phyloP scores from a whole-genome alignment of 73 alveolate species.

The Loxodes magnus region DNA sequence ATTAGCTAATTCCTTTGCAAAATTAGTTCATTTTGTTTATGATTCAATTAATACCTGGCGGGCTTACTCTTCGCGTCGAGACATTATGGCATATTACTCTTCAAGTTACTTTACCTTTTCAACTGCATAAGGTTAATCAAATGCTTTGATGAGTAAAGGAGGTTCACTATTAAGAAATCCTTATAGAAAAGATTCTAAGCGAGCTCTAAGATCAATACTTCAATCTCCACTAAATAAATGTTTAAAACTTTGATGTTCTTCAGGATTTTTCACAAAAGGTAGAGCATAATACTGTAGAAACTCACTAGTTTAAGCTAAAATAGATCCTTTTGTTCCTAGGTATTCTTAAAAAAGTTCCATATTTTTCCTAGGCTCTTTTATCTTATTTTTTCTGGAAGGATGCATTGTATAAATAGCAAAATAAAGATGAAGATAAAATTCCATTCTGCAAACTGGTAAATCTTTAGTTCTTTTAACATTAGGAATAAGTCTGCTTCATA shows the following conservation, averaged over 20 bases:
- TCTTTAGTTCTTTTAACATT: conserved; percentile 62
- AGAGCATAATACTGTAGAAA: conserved; percentile 90
- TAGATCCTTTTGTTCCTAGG: conserved; percentile 81
- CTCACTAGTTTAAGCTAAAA: conserved; percentile 85
- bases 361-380: conserved; percentile 46
- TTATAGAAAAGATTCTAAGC: no score
- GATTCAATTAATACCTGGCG: conserved; percentile 52
- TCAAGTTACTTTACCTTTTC: conserved; percentile 17
- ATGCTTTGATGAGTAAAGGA: conserved; percentile 18
- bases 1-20: conserved; percentile 45
- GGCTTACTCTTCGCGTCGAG: conserved; percentile 47
- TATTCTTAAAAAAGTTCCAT: conserved; percentile 78
- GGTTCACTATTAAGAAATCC: conserved; percentile 47
- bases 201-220: conserved; percentile 64
- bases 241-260: conserved; percentile 71
- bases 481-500: conserved; percentile 91
- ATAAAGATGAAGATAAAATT: conserved; percentile 82
- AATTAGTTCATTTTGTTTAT: conserved; percentile 58
- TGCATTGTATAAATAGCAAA: conserved; percentile 87
- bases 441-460: conserved; percentile 63
- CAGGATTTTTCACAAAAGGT: conserved; percentile 88
- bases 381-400: conserved; percentile 45
- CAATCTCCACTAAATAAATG: conserved; percentile 79
- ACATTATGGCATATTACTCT: conserved; percentile 29
- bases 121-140: conserved; percentile 1